These are phyloP conservation scores for Penicillium longicatenatum DNA, from an alignment of 495 filamentous ascomycete species.

Conservation along the genomic window DNA sequence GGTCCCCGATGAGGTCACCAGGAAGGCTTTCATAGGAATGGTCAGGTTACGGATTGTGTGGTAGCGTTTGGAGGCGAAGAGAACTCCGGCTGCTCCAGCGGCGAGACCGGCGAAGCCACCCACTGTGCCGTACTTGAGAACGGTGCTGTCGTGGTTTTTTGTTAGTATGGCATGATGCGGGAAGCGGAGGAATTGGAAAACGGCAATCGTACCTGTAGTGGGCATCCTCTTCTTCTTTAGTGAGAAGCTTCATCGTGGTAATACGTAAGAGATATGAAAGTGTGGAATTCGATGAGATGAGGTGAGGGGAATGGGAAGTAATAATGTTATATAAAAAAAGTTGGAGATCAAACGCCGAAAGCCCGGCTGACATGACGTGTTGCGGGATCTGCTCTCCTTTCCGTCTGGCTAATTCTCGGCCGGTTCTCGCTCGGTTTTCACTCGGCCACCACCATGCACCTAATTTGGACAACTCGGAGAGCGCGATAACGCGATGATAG, in stretches of 20 bases:
- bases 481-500: not conserved
- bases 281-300: conserved; percentile 1
- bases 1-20: conserved; percentile 78
- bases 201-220: conserved; percentile 56
- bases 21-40: conserved; percentile 85
- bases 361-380: conserved; percentile 27
- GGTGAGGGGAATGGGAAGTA: not conserved
- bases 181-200: not conserved
- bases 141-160: conserved; percentile 49
- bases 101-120: conserved; percentile 68
- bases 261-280: conserved; percentile 9
- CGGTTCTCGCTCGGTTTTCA: not conserved
- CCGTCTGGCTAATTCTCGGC: conserved; percentile 3
- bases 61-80: conserved; percentile 62
- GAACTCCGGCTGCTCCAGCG: conserved; percentile 64
- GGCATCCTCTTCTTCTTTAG: conserved; percentile 82
- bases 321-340: conserved; percentile 13
- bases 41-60: conserved; percentile 76
- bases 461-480: not conserved
- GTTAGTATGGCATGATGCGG: conserved; percentile 25
- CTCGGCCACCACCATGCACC: not conserved
- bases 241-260: conserved; percentile 85
- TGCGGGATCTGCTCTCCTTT: conserved; percentile 30
- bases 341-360: conserved; percentile 35
- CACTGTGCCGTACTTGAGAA: conserved; percentile 74